Evolutionary conservation across 202 grass and related monocot genomes (phyloP).

Genomic region (Schoenoplectus triqueter): DNA sequence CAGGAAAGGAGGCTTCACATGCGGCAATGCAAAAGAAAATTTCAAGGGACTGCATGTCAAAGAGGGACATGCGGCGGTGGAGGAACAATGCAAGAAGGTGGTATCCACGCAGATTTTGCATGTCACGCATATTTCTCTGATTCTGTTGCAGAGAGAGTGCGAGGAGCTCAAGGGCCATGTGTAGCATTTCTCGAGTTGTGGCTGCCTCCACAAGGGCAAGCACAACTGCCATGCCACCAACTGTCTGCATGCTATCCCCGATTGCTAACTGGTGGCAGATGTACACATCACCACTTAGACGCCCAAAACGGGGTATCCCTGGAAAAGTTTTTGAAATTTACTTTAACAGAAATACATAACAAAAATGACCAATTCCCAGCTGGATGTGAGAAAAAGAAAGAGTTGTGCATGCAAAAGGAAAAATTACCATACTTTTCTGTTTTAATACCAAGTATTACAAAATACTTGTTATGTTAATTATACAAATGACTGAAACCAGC

Average conservation of each 20-base stretch:
- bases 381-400: background rate
- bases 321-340: conserved; percentile 45
- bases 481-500: conserved; percentile 13
- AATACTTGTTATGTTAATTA: conserved; percentile 11
- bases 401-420: background rate
- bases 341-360: background rate
- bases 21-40: conserved; percentile 97
- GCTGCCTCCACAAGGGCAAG: conserved; percentile 95
- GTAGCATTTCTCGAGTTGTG: conserved; percentile 90
- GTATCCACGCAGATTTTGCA: conserved; percentile 91
- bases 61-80: conserved; percentile 82
- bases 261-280: conserved; percentile 92
- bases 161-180: conserved; percentile 92
- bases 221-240: conserved; percentile 93
- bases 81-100: conserved; percentile 96
- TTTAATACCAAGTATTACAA: conserved; percentile 11
- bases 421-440: background rate
- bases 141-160: conserved; percentile 93
- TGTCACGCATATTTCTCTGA: conserved; percentile 88
- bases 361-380: conserved; percentile 4
- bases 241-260: conserved; percentile 91
- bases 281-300: conserved; percentile 90
- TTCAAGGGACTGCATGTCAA: conserved; percentile 98
- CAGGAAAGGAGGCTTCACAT: conserved; percentile 94
- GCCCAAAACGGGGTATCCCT: conserved; percentile 99